These are phyloP conservation scores for Cryomyces minteri DNA, from an alignment of 495 filamentous ascomycete species.

Conservation along the genomic window DNA sequence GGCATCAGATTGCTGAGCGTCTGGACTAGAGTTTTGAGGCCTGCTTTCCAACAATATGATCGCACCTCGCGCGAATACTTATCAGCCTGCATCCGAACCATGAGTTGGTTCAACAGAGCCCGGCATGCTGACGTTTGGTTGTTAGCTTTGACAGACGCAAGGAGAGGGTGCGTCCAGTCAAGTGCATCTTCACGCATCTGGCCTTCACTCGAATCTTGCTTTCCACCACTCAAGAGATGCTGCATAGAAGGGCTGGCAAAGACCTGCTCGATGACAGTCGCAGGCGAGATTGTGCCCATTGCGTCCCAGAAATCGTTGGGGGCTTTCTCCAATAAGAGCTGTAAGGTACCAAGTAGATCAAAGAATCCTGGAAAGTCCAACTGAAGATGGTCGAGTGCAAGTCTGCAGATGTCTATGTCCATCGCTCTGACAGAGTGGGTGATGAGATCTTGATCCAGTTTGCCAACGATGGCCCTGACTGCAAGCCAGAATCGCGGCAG, in stretches of 20 bases:
- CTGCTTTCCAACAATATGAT: constrained; percentile 31
- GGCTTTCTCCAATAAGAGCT: constrained; percentile 48
- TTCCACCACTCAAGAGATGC: constrained; percentile 32
- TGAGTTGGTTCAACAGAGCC: constrained; percentile 45
- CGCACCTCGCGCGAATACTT: constrained; percentile 26
- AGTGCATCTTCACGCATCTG: constrained; percentile 40
- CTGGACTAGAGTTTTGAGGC: constrained; percentile 29
- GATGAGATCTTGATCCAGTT: constrained; percentile 54
- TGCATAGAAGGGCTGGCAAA: constrained; percentile 53
- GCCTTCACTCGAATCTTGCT: constrained; percentile 33
- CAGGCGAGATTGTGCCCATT: constrained; percentile 57
- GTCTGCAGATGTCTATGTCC: constrained; percentile 57
- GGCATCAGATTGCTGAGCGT: constrained; percentile 34
- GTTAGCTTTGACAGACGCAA: constrained; percentile 52
- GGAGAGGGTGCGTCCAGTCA: constrained; percentile 56
- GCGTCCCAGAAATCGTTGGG: constrained; percentile 72
- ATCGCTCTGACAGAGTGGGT: constrained; percentile 59
- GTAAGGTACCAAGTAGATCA: constrained; percentile 44
- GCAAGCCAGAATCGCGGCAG: constrained; percentile 59
- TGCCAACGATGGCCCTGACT: constrained; percentile 47
- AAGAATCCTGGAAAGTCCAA: constrained; percentile 39
- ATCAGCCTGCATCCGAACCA: constrained; percentile 41
- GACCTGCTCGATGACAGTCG: constrained; percentile 54
- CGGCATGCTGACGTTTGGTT: constrained; percentile 58
- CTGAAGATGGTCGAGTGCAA: constrained; percentile 57